phyloP scores from a whole-genome alignment of 345 rosid species.

The Eutrema yunnanense region DNA sequence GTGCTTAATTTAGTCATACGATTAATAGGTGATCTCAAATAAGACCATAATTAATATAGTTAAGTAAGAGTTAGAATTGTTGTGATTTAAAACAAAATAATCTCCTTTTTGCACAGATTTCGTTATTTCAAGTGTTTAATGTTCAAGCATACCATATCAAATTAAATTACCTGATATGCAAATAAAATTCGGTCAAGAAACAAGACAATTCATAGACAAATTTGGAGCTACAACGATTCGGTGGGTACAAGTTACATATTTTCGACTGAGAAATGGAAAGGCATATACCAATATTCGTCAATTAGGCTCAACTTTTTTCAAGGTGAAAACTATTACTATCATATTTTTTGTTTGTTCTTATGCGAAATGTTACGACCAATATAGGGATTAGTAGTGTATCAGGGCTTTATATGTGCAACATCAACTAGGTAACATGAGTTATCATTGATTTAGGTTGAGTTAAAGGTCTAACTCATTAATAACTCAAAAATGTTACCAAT shows the following conservation, averaged over 20 bases:
- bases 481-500: too few species aligned
- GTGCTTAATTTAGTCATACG: background rate
- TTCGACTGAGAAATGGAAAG: background rate
- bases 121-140: background rate
- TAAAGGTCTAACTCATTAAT: too few species aligned
- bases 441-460: too few species aligned
- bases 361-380: background rate
- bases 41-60: background rate
- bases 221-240: slow-evolving; percentile 3
- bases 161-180: background rate
- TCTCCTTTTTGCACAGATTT: background rate
- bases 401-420: background rate
- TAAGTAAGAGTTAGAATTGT: background rate
- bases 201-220: background rate
- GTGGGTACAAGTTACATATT: slow-evolving; percentile 9
- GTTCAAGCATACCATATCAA: background rate
- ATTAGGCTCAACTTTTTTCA: background rate
- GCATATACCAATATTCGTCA: slow-evolving; percentile 1
- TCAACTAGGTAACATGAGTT: background rate
- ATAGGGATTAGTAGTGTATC: background rate
- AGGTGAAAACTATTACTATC: background rate
- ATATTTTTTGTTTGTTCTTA: background rate
- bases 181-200: background rate
- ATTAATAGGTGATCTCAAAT: background rate
- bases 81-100: background rate